Base-by-base conservation (phyloP, 2,329 filamentous ascomycete species). In the Beauveria caledonica region DNA sequence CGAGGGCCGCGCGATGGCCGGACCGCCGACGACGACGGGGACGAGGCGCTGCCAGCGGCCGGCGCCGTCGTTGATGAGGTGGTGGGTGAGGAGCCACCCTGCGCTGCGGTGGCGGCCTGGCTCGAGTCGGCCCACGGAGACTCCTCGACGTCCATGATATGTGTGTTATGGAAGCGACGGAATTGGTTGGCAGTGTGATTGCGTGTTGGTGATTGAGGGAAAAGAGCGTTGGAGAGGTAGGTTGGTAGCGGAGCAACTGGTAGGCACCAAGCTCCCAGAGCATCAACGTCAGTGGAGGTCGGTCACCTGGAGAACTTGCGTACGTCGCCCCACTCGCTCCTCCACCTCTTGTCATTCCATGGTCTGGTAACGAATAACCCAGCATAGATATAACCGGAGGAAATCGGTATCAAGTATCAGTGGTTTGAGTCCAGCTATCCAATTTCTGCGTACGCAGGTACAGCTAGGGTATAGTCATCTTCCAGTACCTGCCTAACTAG, bases 71-170 rank as follows among this genome's bases (percentile, higher is more conserved):
- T 63, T 33, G 69, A 61, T 42, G 70, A 53, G 48, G 68, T 60
- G 49, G 68, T 67, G 51, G 67, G 63, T 40, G 71, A 69, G 59
- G 70, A 66, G 49, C 66, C 65, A 62, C 65, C 64, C 54, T 74
- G 68, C 60, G 74, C 72, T 23, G 66, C 51, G 66, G 68, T 65
- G 33, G 66, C 51, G 66, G 68, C 66, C 62, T 72, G 68, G 63
- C 66, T 69, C 40, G 77, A 74, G 69, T 82, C 80, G 67, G 79
- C 80, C 80, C 80, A 82, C 19, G 80, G 80, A 58, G 79, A 80
- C 67, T 82, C 77, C 69, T 79, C 77, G 63, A 80, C 74, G 65
- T 80, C 78, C 78, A 80, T 80, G 61, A 65, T 62, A 21, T 3
- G 10, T 29, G 19, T 46, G 5, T 5, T 46, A 17, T 39, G 33